A percentile compares a stretch with the other conserved stretches of the same genome.
These are phyloP conservation scores for Tarenaya hassleriana DNA, from an alignment of 345 rosid species.

Conservation along the genomic window DNA sequence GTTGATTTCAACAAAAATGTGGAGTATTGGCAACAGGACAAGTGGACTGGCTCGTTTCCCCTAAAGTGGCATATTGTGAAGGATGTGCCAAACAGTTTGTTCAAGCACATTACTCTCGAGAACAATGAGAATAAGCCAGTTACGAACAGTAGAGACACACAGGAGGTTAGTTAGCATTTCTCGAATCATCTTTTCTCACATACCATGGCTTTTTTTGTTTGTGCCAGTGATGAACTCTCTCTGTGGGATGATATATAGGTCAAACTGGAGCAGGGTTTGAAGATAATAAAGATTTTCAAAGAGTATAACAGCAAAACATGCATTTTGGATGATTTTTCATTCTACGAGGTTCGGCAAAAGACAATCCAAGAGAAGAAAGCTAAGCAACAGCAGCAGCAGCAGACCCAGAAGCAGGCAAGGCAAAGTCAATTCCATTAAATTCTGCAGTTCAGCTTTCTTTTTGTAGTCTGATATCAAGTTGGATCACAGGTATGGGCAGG, in stretches of 20 bases:
- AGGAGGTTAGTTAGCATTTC: conserved; percentile 43
- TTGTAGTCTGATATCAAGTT: neutral
- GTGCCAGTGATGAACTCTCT: neutral
- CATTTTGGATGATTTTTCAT: conserved; percentile 48
- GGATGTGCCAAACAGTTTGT: conserved; percentile 71
- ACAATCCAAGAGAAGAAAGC: conserved; percentile 36
- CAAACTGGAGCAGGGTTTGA: conserved; percentile 38
- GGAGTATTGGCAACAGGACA: conserved; percentile 81
- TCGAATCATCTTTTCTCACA: neutral
- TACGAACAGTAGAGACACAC: conserved; percentile 80
- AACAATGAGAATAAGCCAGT: conserved; percentile 91
- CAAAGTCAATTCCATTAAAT: neutral
- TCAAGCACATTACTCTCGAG: conserved; percentile 75
- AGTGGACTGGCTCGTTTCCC: conserved; percentile 83
- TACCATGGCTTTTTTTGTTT: neutral
- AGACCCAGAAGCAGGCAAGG: conserved; percentile 55
- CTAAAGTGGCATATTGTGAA: conserved; percentile 83
- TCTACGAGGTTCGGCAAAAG: conserved; percentile 38
- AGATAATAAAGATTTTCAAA: conserved; percentile 39
- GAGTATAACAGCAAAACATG: conserved; percentile 34
- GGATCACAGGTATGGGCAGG: conserved; percentile 34
- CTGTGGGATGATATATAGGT: conserved; percentile 27
- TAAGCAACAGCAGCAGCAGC: conserved; percentile 37
- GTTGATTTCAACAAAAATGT: conserved; percentile 66
- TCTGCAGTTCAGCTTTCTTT: neutral